phyloP scores from a whole-genome alignment of 2,329 filamentous ascomycete species.

The Taxawa tesnikishii region DNA sequence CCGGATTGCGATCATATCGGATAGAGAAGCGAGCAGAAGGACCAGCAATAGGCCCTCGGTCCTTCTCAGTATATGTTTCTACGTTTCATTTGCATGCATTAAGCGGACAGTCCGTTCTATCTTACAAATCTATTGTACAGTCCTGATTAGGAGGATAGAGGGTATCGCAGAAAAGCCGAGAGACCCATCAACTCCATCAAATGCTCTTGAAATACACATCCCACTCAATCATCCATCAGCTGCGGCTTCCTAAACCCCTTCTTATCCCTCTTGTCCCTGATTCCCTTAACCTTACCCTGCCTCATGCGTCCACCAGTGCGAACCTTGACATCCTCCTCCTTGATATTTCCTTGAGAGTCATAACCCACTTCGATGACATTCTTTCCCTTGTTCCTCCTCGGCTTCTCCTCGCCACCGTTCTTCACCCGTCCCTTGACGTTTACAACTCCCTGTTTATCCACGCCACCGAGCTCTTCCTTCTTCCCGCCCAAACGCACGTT shows the following conservation, averaged over 20 bases:
- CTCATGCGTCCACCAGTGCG: conserved; percentile 17
- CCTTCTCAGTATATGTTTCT: no score
- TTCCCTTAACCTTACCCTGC: conserved; percentile 21
- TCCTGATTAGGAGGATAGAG: no score
- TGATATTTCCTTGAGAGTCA: conserved; percentile 7
- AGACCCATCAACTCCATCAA: no score
- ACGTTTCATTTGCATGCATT: no score
- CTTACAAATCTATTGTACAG: no score
- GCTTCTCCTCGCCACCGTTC: conserved; percentile 27
- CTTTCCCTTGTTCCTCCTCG: conserved; percentile 21
- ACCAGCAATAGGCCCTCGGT: no score
- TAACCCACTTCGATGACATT: conserved; percentile 26
- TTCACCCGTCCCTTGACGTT: conserved; percentile 16
- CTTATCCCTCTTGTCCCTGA: conserved; percentile 23
- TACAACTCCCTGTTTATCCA: conserved; percentile 9
- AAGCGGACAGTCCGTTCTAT: no score
- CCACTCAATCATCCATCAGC: no score
- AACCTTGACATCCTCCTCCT: conserved; percentile 14
- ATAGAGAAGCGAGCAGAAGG: no score
- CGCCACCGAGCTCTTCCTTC: conserved; percentile 8
- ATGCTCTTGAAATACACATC: no score
- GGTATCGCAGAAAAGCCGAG: no score
- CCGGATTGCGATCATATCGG: no score
- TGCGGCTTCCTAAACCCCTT: conserved; percentile 17
- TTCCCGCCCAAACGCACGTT: conserved; percentile 46